Evolutionary conservation across 331 rosid genomes (phyloP), one percentile per base, ranked within the genome.

Genomic region (Telfairia occidentalis): DNA sequence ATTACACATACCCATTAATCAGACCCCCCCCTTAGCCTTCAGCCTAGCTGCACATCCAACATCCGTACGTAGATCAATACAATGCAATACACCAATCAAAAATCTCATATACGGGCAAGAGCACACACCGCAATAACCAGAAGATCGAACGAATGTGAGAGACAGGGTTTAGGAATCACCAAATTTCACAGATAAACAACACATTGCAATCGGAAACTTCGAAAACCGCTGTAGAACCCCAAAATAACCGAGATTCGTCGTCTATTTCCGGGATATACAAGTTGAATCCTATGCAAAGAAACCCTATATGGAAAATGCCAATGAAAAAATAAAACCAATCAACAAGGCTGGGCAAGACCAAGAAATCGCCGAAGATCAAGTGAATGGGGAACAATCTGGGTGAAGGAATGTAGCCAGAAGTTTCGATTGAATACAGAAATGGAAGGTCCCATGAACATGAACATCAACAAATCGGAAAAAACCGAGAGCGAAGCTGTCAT

Each of bases 1-100:
- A 50, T 66, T 63, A 81, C 83, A 57, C 81, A 80, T 35, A 60
- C 83, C 81, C 83, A 77, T 59, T 21, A 63, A 45, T 38, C 60
- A 32, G 52, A 49, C 60, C 11, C 18, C 9, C 60, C 16, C 16
- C n/a, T n/a, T n/a, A 43, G 13, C 23, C 54, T 67, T 67, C 54
- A 67, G 13, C 74, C 52, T 2, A 46, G 52, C 57, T 50, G 23
- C 57, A 50, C 7, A 50, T 50, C 58, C 58, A 46, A 29, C 40
- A 16, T 65, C 42, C 37, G 30, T 2, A 67, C 73, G 23, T 43
- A 30, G 19, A 43, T 23, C 60, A 71, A 71, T 10, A 49, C 28
- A 10, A 71, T 48, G 58, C 42, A 28, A 70, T 70, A 32, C 8
- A 12, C 13, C 45, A 70, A 45, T n/a, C 38, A 3, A 70, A 70